Evolutionary conservation across 192 early-diverging fungal genomes (phyloP).

Genomic region (Backusella psychrophila): DNA sequence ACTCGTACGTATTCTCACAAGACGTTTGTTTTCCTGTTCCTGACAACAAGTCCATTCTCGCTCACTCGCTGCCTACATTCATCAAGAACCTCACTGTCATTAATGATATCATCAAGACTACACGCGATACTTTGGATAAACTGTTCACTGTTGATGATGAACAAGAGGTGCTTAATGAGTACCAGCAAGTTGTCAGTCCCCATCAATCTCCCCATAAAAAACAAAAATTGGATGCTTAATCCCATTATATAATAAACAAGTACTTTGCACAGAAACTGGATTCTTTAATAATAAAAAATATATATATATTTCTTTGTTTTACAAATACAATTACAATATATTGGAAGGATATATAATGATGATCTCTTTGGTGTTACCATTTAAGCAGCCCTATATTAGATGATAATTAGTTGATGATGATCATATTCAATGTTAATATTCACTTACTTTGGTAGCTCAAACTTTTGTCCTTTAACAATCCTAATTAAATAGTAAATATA

Average conservation of each 20-base stretch:
- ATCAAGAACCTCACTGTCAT: background rate
- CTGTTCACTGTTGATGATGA: background rate
- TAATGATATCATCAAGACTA: background rate
- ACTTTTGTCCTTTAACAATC: conserved; percentile 68
- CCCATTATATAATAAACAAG: too few species aligned
- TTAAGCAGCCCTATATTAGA: background rate
- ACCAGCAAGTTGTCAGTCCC: too few species aligned
- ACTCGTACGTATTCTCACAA: background rate
- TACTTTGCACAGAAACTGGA: too few species aligned
- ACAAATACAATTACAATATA: conserved; percentile 2
- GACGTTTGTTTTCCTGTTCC: background rate
- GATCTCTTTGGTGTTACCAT: background rate
- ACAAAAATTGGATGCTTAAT: too few species aligned
- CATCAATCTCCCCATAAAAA: too few species aligned
- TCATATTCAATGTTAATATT: background rate
- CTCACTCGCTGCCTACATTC: background rate
- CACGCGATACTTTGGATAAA: background rate
- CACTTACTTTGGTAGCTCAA: conserved; percentile 58
- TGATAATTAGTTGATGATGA: background rate
- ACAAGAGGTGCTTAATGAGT: background rate
- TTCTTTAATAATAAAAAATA: background rate
- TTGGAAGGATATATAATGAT: background rate
- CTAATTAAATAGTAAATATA: conserved; percentile 28
- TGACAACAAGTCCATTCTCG: background rate
- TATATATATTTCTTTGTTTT: background rate